Base-by-base conservation (phyloP, 2,329 filamentous ascomycete species). In the Pseudonectria foliicola region DNA sequence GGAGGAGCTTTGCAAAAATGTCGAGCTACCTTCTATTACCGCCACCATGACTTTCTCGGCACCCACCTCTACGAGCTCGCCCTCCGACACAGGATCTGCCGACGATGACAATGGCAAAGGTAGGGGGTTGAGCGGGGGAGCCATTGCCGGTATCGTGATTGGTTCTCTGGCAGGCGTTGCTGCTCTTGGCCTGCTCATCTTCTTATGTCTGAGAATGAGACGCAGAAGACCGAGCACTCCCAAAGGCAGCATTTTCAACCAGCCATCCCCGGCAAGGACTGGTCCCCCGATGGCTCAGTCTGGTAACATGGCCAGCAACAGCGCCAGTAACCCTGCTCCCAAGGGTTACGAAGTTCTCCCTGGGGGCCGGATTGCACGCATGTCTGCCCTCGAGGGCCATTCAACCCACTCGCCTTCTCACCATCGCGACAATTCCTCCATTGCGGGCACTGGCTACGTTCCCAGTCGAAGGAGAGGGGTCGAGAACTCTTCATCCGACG, bases 101-200 rank as follows among this genome's bases (percentile, higher is more conserved):
- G 36, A 29, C 36, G 26, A 38, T 36, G 44, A 54, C 43, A 33
- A 35, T 14, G 34, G 40, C 37, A 27, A 35, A 7, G 41, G 33
- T 6, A 54, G 49, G 37, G 59, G 64, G 1, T 66, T 96, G 7
- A 85, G 83, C 11, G 84, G 84, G n/a, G 90, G 89, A 38, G 78
- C 82, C 12, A 94, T 96, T 61, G 92, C 92, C 2, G 92, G 90
- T 1, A 85, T 94, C 46, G 88, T 90, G 3, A 69, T 96, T 50
- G 92, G 92, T 16, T 78, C 83, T 2, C 60, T 96, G 15, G 68
- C 77, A 4, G 89, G 81, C 24, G 69, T 80, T 8, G 74, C 77
- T 2, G 61, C 95, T 8, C 57, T 95, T n/a, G 72, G 75, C 4
- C 75, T 73, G 2, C 64, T 89, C 6, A 55, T 87, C 13, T 80